These are phyloP conservation scores for Curvularia spicifera DNA, from an alignment of 2,329 filamentous ascomycete genomes.

Conservation along the genomic window DNA sequence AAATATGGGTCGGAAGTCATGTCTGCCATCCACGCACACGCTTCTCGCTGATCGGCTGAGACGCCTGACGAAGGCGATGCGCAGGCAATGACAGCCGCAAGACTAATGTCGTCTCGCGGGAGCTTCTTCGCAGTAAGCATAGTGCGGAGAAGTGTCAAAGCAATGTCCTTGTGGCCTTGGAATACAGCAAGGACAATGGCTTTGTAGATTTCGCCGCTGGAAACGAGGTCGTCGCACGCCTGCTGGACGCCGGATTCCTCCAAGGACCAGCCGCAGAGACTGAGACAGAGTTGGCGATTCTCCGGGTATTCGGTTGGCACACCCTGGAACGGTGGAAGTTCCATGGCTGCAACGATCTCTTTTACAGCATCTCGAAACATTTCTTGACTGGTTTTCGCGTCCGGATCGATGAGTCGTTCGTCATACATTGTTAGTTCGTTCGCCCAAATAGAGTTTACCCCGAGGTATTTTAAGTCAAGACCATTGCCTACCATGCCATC, in stretches of 20 bases:
- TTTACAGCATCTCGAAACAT: conserved; percentile 62
- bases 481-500: conserved; percentile 73
- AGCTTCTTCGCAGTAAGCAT: conserved; percentile 73
- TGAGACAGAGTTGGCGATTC: conserved; percentile 76
- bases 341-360: conserved; percentile 67
- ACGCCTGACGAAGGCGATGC: conserved; percentile 50
- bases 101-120: conserved; percentile 53
- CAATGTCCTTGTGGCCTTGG: conserved; percentile 70
- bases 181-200: conserved; percentile 78
- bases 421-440: conserved; percentile 67
- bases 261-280: conserved; percentile 75
- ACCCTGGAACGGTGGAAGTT: conserved; percentile 69
- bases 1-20: conserved; percentile 78
- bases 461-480: conserved; percentile 77
- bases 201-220: conserved; percentile 69
- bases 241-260: conserved; percentile 58
- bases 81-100: conserved; percentile 57
- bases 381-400: conserved; percentile 60
- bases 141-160: conserved; percentile 72
- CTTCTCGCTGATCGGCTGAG: conserved; percentile 65
- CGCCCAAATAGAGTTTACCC: conserved; percentile 74
- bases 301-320: conserved; percentile 68
- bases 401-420: conserved; percentile 44
- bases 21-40: conserved; percentile 67
- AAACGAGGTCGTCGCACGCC: conserved; percentile 59